Conservation (phyloP, 768 basidiomycete species). For the Mrakia gelida region DNA sequence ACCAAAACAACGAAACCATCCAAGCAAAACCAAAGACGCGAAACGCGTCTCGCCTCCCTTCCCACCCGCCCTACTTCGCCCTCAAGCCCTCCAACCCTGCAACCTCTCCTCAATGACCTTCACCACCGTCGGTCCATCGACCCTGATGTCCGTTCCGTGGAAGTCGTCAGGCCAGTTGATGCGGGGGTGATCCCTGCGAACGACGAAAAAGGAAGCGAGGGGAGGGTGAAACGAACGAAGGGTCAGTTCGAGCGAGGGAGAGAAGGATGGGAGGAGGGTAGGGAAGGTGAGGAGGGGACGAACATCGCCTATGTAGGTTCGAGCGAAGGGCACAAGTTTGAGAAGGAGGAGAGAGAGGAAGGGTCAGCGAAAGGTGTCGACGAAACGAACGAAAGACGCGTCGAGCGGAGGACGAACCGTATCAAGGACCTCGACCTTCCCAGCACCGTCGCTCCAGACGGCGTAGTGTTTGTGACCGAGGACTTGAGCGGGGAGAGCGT, state of each 20-base stretch:
- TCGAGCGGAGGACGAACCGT: not conserved
- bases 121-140: not conserved
- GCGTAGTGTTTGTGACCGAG: constrained; percentile 13
- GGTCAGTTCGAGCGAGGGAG: not conserved
- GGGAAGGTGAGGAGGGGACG: no score
- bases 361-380: no score
- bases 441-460: not conserved
- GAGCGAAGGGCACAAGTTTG: no score
- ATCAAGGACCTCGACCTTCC: not conserved
- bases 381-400: not conserved
- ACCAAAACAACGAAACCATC: no score
- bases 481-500: constrained; percentile 4
- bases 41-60: no score
- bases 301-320: no score
- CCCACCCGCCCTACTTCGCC: no score
- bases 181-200: not conserved
- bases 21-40: no score
- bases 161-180: not conserved
- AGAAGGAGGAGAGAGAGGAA: no score
- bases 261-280: not conserved
- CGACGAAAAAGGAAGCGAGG: not conserved
- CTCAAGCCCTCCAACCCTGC: not conserved
- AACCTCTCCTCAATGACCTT: not conserved
- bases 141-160: not conserved
- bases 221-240: not conserved